Percentiles rank a stretch among this genome's conserved stretches.
These are phyloP conservation scores for Nannizziopsis barbatae DNA, from an alignment of 2,329 filamentous ascomycete species.

Conservation along the genomic window DNA sequence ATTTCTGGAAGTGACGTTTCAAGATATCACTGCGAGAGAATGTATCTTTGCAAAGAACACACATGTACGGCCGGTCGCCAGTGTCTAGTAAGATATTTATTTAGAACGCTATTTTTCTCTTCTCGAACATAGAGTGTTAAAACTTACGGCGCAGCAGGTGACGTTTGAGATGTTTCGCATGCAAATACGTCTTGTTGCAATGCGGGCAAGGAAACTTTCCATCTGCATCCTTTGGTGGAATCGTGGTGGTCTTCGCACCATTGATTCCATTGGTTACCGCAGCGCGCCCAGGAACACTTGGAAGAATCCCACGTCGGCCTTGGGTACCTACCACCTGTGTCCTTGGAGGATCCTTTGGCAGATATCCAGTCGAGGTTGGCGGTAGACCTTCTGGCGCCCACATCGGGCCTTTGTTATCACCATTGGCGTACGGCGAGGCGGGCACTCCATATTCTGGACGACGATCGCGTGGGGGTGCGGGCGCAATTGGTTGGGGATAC, in stretches of 20 bases:
- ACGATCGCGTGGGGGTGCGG: conserved; percentile 48
- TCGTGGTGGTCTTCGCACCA: conserved; percentile 65
- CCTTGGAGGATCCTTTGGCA: conserved; percentile 34
- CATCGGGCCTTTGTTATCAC: conserved; percentile 47
- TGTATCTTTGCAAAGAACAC: conserved; percentile 91
- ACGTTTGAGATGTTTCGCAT: conserved; percentile 94
- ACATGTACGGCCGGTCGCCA: conserved; percentile 96
- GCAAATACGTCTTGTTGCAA: conserved; percentile 95
- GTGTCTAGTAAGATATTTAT: conserved; percentile 69
- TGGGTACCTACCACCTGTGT: conserved; percentile 94
- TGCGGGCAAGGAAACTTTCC: conserved; percentile 97
- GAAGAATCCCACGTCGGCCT: conserved; percentile 79
- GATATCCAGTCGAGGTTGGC: conserved; percentile 28
- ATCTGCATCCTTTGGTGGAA: conserved; percentile 89
- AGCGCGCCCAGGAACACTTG: conserved; percentile 75
- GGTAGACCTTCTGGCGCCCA: conserved; percentile 34
- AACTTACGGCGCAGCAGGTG: conserved; percentile 90
- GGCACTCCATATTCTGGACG: conserved; percentile 54
- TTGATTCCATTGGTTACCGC: conserved; percentile 55
- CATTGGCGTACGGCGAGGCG: conserved; percentile 51
- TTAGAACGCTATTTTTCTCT: too few species aligned
- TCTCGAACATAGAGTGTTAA: too few species aligned
- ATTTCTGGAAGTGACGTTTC: conserved; percentile 99
- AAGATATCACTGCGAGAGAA: conserved; percentile 97
- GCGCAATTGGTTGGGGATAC: conserved; percentile 65